A percentile compares a stretch with the other conserved stretches of the same genome.
Conservation (phyloP, 805 yeast species). For the Saturnispora besseyi region DNA sequence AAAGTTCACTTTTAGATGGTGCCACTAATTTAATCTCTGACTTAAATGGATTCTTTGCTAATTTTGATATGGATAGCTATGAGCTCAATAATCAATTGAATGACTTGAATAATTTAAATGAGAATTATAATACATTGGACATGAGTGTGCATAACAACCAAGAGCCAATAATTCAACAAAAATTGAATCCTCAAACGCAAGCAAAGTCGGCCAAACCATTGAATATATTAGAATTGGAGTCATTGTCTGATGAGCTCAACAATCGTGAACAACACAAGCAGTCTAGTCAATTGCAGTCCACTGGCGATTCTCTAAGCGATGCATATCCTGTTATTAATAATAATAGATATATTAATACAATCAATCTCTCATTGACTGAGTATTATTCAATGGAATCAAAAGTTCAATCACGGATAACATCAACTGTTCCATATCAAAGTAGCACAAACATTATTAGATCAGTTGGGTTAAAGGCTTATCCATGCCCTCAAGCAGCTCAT, state of each 20-base stretch:
- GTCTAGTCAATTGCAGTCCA: too few species aligned
- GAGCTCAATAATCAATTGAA: background rate
- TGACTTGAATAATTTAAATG: constrained; percentile 1
- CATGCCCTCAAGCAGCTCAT: background rate
- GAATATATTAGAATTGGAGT: too few species aligned
- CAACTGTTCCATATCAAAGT: constrained; percentile 3
- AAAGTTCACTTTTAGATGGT: constrained; percentile 26
- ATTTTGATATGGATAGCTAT: constrained; percentile 21
- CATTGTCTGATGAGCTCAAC: too few species aligned
- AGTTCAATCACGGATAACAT: background rate
- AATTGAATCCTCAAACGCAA: too few species aligned
- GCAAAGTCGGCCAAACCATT: too few species aligned
- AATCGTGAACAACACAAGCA: too few species aligned
- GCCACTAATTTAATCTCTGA: constrained; percentile 30
- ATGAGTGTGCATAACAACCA: background rate
- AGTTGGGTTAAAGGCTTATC: constrained; percentile 5
- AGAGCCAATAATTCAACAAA: background rate
- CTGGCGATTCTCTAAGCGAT: background rate
- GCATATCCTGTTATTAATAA: background rate
- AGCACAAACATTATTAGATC: constrained; percentile 7
- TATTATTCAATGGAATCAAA: background rate
- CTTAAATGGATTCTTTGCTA: constrained; percentile 27
- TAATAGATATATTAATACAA: constrained; percentile 4
- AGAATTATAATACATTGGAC: background rate
- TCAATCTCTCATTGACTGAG: constrained; percentile 2